phyloP scores from a whole-genome alignment of 2,329 filamentous ascomycete species.

The Phialemoniopsis sp. region DNA sequence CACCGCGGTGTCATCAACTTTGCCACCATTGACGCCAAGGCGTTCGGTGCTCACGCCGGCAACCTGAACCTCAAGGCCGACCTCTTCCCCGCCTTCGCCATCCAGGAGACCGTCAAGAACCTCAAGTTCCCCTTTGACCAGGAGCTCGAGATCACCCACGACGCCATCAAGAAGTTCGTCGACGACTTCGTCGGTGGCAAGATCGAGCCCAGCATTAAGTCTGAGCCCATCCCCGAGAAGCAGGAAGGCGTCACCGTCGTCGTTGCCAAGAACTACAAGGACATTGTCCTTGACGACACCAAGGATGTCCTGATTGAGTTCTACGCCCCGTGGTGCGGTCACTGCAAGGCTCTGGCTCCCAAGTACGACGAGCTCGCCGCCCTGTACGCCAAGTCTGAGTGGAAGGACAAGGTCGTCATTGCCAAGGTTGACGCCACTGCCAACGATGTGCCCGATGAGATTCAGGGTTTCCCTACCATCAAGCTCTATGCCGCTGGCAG shows the following conservation, averaged over 20 bases:
- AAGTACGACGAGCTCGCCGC: constrained; percentile 90
- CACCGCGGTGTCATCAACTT: constrained; percentile 96
- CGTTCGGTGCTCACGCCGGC: constrained; percentile 88
- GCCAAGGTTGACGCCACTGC: constrained; percentile 95
- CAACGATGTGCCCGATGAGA: constrained; percentile 97
- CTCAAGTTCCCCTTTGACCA: constrained; percentile 95
- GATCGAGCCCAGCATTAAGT: constrained; percentile 95
- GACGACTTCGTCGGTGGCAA: constrained; percentile 82
- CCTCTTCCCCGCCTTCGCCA: constrained; percentile 96
- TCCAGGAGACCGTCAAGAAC: constrained; percentile 94
- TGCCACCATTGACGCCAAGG: constrained; percentile 91
- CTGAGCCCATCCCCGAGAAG: constrained; percentile 89
- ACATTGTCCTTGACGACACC: constrained; percentile 84
- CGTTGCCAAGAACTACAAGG: constrained; percentile 90
- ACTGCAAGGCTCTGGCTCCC: constrained; percentile 98
- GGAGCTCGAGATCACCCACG: constrained; percentile 69
- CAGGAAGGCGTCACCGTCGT: constrained; percentile 88
- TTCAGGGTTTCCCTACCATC: constrained; percentile 98
- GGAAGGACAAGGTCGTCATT: constrained; percentile 81
- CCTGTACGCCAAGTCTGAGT: constrained; percentile 72
- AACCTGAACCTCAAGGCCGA: constrained; percentile 97
- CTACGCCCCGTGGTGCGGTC: constrained; percentile 98
- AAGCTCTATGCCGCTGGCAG: constrained; percentile 91
- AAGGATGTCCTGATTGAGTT: constrained; percentile 99
- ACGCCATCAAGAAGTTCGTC: constrained; percentile 75